These are phyloP conservation scores for Lactarius indigo DNA, from an alignment of 768 basidiomycete genomes.

Conservation along the genomic window DNA sequence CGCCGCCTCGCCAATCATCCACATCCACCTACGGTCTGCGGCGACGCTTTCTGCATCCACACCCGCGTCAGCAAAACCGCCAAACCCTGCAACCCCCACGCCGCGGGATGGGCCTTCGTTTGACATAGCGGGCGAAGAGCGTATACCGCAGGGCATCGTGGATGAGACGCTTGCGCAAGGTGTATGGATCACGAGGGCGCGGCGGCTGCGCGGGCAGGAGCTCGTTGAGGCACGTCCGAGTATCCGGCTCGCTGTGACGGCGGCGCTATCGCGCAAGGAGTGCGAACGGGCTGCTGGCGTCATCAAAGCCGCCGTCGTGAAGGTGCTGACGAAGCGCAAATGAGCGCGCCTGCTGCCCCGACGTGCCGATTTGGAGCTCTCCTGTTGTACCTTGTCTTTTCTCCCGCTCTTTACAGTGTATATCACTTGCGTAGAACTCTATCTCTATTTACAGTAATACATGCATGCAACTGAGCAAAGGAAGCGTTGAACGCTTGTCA, in stretches of 20 bases:
- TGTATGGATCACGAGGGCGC: constrained; percentile 37
- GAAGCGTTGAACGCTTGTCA: too few relatives aligned
- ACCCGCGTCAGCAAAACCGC: constrained; percentile 38
- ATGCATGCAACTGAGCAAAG: neutral
- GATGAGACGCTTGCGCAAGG: constrained; percentile 81
- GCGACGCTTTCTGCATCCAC: constrained; percentile 12
- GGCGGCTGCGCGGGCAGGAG: too few relatives aligned
- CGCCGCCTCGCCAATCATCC: too few relatives aligned
- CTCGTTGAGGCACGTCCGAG: constrained; percentile 45
- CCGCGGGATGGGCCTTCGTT: constrained; percentile 41
- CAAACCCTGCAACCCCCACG: constrained; percentile 47
- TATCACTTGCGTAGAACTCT: neutral
- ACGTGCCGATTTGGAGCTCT: neutral
- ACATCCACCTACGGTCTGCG: constrained; percentile 59
- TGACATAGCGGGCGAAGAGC: too few relatives aligned
- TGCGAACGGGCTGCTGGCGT: too few relatives aligned
- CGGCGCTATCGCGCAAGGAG: constrained; percentile 62
- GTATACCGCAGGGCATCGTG: constrained; percentile 43
- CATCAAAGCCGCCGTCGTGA: too few relatives aligned
- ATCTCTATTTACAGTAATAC: too few relatives aligned
- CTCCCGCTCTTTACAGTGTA: neutral
- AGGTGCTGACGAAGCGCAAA: constrained; percentile 60
- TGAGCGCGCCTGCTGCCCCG: constrained; percentile 25
- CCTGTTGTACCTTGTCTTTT: neutral
- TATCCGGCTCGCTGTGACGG: too few relatives aligned